A percentile compares a stretch with the other conserved stretches of the same genome.
phyloP scores from a whole-genome alignment of 2,329 filamentous ascomycete species.

The Pestalotiopsis sp. region DNA sequence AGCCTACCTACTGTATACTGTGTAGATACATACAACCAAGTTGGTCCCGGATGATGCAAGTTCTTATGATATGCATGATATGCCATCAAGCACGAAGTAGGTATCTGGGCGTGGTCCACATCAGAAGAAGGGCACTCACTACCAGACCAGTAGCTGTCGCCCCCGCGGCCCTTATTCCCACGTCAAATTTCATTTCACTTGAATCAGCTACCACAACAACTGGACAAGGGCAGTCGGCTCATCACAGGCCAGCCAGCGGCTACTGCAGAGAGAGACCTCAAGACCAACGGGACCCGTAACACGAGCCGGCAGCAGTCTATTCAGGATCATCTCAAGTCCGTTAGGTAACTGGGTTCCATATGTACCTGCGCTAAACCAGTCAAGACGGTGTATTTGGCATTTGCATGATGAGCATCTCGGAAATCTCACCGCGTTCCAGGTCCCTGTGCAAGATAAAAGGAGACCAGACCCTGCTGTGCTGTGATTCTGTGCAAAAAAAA shows the following conservation, averaged over 20 bases:
- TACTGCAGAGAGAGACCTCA: neutral
- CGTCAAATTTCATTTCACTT: constrained; percentile 1
- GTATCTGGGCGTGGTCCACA: neutral
- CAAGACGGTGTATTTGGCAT: neutral
- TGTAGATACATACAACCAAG: too few relatives aligned
- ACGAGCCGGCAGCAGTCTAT: constrained; percentile 5
- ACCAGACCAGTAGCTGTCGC: neutral
- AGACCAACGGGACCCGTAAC: neutral
- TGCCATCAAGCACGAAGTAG: neutral
- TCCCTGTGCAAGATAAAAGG: neutral
- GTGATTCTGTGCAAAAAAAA: neutral
- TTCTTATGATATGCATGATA: neutral
- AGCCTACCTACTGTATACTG: too few relatives aligned
- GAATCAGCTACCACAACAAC: constrained; percentile 4
- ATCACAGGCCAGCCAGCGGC: constrained; percentile 1
- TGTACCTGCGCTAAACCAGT: neutral
- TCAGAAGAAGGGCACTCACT: neutral
- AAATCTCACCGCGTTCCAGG: neutral
- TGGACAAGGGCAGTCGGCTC: neutral
- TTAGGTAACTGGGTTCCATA: neutral
- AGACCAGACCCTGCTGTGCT: neutral
- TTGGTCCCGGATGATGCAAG: too few relatives aligned
- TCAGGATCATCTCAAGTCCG: neutral
- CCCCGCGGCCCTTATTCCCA: neutral
- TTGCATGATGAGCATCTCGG: neutral